Conservation (phyloP, 1,284 basidiomycete genomes). For the Trichosporon coremiiforme region DNA sequence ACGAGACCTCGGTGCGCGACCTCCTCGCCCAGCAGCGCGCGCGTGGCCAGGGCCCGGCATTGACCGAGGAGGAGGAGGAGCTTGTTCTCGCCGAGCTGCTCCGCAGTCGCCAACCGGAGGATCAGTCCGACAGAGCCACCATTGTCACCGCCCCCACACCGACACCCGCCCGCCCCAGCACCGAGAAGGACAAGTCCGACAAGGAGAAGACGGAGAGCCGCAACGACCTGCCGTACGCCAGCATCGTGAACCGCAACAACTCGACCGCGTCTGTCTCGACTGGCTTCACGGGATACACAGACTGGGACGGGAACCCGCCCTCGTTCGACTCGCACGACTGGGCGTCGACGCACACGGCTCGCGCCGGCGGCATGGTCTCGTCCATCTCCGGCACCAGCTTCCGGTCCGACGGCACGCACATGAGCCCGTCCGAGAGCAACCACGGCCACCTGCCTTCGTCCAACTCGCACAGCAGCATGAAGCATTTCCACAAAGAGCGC, state of each 20-base stretch:
- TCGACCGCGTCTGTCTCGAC: slow-evolving; percentile 21
- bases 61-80: slow-evolving; percentile 53
- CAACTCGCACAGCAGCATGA: slow-evolving; percentile 14
- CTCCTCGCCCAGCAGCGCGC: slow-evolving; percentile 49
- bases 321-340: slow-evolving; percentile 26
- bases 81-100: slow-evolving; percentile 50
- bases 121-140: not conserved
- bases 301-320: slow-evolving; percentile 46
- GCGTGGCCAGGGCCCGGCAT: slow-evolving; percentile 41
- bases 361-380: slow-evolving; percentile 8
- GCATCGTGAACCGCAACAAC: slow-evolving; percentile 18
- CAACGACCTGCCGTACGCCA: slow-evolving; percentile 16
- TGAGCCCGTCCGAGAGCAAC: slow-evolving; percentile 16
- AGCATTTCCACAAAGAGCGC: slow-evolving; percentile 22
- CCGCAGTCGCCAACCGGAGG: slow-evolving; percentile 24
- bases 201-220: slow-evolving; percentile 14
- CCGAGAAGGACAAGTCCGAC: not conserved
- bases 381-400: slow-evolving; percentile 7
- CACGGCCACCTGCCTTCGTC: slow-evolving; percentile 19
- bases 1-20: slow-evolving; percentile 43
- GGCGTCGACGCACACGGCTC: slow-evolving; percentile 16
- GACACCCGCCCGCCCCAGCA: not conserved
- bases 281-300: slow-evolving; percentile 20
- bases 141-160: too few relatives aligned
- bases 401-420: slow-evolving; percentile 22